Base-by-base conservation (phyloP, 768 basidiomycete species). In the Trametes cingulata region DNA sequence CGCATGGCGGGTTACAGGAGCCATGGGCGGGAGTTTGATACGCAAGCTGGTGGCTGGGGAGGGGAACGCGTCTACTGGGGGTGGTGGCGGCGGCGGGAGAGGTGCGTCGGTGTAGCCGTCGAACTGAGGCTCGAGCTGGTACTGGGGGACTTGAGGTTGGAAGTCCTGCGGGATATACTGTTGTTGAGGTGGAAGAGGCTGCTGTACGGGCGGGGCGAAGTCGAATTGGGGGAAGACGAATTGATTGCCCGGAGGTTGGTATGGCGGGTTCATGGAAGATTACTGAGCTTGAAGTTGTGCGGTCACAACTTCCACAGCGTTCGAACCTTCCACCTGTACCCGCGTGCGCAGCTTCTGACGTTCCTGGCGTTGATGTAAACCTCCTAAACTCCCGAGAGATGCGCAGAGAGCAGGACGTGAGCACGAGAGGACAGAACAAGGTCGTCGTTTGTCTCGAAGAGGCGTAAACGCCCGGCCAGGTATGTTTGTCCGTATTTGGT, bases 11-110 rank as follows among this genome's bases (percentile, higher is more conserved):
- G 66, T 66, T 6, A 43, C 56, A 29, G 69, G 65, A 20, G 63
- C 62, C 71, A 71, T 72, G 10, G 63, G 52, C 0, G 68, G 67
- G 6, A 69, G 54, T 45, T 66, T 69, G 57, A 69, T 69, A 7
- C 43, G 47, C 2, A 66, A 22, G 22, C 55, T 45, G 17, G 49
- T 52, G 14, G 37, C 27, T 6, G 55, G 55, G n/a, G 51, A 57
- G 24, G 61, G 45, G n/a, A 57, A 57, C 12, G 42, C 35, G 17
- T 46, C 20, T 6, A 36, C 27, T 1, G 27, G 40, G 22, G 59
- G 48, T 27, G n/a, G 53, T 27, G 19, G 25, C 17, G 42, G 60
- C 43, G 50, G 60, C 33, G 43, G 33, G 39, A 46, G 35, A 20
- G 45, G 25, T 37, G 43, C 25, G 55, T 52, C 55, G 45, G 48